Evolutionary conservation across 768 basidiomycete genomes (phyloP), one percentile per base, ranked within the genome.

Genomic region (Lentinula boryana): DNA sequence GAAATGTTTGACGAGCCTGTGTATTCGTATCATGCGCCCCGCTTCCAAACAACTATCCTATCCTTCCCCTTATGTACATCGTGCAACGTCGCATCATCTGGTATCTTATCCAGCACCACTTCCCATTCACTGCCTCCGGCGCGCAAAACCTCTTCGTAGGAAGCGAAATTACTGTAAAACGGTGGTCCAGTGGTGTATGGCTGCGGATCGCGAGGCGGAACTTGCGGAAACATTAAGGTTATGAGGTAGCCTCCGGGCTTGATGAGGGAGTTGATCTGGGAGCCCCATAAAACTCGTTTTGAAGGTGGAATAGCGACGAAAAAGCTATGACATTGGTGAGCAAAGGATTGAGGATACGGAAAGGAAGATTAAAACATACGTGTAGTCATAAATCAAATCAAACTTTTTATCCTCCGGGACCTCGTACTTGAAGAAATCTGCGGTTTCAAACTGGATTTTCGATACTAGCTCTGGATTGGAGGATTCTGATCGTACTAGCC

Each of bases 291-390:
- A 2, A 63, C 48, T 10, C 89, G 78, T 40, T 69, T 73, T 2
- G 71, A 61, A 0, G 85, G 88, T 0, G 82, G 83, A 21, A 91
- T 83, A 1, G 89, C 88, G 46, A 86, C 85, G 69, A 91, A 90
- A 74, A 90, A 89, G 1, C 85, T 87, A 62, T 15, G 35, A n/a
- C 16, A 54, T 46, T 12, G 21, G 31, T 18, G 35, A 1, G 40
- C n/a, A 50, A 3, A 46, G 35, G 15, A 40, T 58, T 38, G 27
- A 48, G 15, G 41, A 15, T 32, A 33, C 21, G 6, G 18, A 8
- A 65, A 65, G 67, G 3, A 46, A 2, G 16, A 36, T 18, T 44
- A 54, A 78, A 32, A 41, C 36, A 41, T 59, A 80, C 82, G 87
- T 88, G 68, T 86, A 87, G 68, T 89, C 88, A 65, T 84, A 86